phyloP scores from a whole-genome alignment of 1,139 yeast genomes.

The Yamadazyma atmosphaerica region DNA sequence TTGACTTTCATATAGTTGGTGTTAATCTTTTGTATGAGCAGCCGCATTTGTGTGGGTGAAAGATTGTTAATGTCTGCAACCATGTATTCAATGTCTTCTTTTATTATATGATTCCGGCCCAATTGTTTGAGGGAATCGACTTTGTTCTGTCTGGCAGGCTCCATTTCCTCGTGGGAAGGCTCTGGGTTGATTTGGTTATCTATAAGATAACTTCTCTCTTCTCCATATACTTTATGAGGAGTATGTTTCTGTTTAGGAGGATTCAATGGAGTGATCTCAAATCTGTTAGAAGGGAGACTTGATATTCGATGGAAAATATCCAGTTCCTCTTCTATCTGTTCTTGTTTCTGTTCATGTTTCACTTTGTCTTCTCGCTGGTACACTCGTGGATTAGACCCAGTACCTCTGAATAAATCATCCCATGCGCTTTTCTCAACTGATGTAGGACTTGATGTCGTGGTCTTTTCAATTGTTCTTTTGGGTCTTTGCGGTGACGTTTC shows the following conservation, averaged over 20 bases:
- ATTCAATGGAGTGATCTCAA: conserved; percentile 1
- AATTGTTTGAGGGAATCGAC: conserved; percentile 5
- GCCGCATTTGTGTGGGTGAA: neutral
- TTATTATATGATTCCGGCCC: conserved; percentile 6
- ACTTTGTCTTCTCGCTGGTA: too few relatives aligned
- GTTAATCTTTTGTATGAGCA: neutral
- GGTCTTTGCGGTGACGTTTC: neutral
- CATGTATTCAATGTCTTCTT: conserved; percentile 8
- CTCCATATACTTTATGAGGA: conserved; percentile 18
- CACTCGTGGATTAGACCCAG: too few relatives aligned
- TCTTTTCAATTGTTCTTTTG: neutral
- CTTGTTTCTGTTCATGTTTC: neutral
- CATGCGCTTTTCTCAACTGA: neutral
- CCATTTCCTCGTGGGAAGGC: neutral
- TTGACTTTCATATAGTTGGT: too few relatives aligned
- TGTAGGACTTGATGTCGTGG: neutral
- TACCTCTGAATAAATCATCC: too few relatives aligned
- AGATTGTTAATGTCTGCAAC: conserved; percentile 4
- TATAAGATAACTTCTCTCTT: conserved; percentile 23
- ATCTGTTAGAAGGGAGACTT: conserved; percentile 1
- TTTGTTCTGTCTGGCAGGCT: neutral
- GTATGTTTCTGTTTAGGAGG: neutral
- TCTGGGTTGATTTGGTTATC: neutral
- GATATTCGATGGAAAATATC: too few relatives aligned
- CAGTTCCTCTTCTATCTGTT: too few relatives aligned